Evolutionary conservation across 2,329 filamentous ascomycete genomes (phyloP).

Genomic region (Tolypocladium sp.): DNA sequence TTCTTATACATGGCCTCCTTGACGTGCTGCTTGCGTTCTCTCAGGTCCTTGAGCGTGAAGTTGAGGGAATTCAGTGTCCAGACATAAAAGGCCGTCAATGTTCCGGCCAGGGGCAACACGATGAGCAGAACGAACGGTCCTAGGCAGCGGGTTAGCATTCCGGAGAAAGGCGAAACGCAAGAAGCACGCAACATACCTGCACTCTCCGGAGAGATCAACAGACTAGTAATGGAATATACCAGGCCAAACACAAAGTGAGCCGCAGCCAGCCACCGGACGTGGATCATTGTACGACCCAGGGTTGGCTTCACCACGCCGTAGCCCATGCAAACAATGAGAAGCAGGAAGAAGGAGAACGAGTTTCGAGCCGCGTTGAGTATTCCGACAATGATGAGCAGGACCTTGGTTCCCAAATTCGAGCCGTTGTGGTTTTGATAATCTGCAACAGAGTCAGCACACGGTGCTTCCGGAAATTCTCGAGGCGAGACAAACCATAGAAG

Average conservation of each 20-base stretch:
- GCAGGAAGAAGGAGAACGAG: constrained; percentile 95
- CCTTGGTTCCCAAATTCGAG: constrained; percentile 72
- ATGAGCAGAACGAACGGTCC: constrained; percentile 88
- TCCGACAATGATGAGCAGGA: constrained; percentile 82
- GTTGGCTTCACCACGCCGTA: constrained; percentile 96
- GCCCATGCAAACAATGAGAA: constrained; percentile 98
- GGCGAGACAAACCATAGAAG: constrained; percentile 64
- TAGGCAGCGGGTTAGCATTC: constrained; percentile 17
- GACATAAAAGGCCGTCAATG: constrained; percentile 92
- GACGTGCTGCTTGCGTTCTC: constrained; percentile 83
- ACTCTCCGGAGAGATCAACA: constrained; percentile 80
- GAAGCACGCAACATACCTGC: constrained; percentile 44
- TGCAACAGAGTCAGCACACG: constrained; percentile 29
- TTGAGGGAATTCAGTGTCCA: constrained; percentile 97
- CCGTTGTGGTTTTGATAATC: constrained; percentile 92
- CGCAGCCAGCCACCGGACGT: constrained; percentile 81
- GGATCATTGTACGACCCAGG: constrained; percentile 87
- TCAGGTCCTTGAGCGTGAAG: constrained; percentile 90
- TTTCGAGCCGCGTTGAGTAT: constrained; percentile 89
- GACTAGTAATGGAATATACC: constrained; percentile 82
- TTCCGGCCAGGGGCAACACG: constrained; percentile 83
- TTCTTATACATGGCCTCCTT: constrained; percentile 97
- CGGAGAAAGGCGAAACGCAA: neutral
- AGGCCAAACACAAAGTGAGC: constrained; percentile 93
- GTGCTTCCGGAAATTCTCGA: neutral